Base-by-base conservation (phyloP, 1,284 basidiomycete genomes). In the Melampsora americana region DNA sequence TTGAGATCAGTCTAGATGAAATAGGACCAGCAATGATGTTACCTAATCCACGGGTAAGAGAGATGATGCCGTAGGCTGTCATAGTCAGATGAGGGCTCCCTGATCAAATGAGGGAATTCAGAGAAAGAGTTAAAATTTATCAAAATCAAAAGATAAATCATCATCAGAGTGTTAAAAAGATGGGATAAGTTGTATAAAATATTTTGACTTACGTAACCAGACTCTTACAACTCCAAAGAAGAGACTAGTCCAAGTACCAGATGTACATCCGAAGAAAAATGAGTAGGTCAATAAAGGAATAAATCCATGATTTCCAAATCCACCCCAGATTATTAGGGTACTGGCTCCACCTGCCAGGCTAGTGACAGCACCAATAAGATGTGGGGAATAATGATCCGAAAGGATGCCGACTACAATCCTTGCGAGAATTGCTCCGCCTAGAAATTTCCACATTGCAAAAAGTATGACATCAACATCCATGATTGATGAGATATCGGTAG, bases 11-110 rank as follows among this genome's bases (percentile, higher is more conserved):
- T 1, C 80, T 79, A 0, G 84, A 83, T 9, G 84, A 82, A 46
- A 86, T 84, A 9, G 84, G 85, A 7, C 84, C 84, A 5, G 83
- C 84, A 1, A 85, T 78, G 42, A 86, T 82, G 68, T 84, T 85
- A 0, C 85, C 85, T 1, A 85, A 77, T 0, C 85, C 84, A 11
- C 84, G 80, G 0, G 83, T 82, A 42, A 85, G 79, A 35, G 83
- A 78, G 23, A 85, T 78, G 69, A 84, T 82, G 30, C 84, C 84
- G 66, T 83, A 82, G 39, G 39, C 12, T 42, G 39, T 42, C 39
- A 42, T 42, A 42, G 39, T 42, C 12, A 42, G 12, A 42, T 42
- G 2, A 81, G 78, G n/a, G 53, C 28, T 28, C 18, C 53, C 28
- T 56, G 7, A 5, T n/a, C n/a, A n/a, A n/a, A 56, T 56, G 6